These are phyloP conservation scores for Oryza glumipatula DNA, from an alignment of 176 grass and related monocot genomes.

Conservation along the genomic window DNA sequence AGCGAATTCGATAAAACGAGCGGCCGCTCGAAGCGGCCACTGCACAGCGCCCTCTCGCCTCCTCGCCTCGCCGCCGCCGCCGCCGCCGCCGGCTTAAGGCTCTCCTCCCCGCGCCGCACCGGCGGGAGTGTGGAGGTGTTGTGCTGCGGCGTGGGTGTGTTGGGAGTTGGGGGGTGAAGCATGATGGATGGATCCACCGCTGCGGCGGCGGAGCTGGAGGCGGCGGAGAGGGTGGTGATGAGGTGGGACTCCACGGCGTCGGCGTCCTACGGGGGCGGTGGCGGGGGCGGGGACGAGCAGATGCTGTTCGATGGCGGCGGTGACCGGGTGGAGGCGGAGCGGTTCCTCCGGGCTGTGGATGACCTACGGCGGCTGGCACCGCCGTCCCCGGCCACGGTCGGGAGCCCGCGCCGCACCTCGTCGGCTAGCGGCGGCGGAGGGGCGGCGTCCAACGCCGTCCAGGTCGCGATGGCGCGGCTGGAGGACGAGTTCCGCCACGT, in stretches of 20 bases:
- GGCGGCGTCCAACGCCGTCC: conserved; percentile 37
- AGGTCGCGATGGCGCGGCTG: conserved; percentile 73
- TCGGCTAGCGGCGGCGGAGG: not conserved
- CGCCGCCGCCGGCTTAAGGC: not conserved
- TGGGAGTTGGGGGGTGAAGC: not conserved
- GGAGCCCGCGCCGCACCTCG: conserved; percentile 40
- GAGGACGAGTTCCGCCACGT: conserved; percentile 83
- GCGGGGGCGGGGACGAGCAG: conserved; percentile 45
- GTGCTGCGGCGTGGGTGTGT: not conserved
- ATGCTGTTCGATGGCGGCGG: conserved; percentile 53
- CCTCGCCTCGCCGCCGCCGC: conserved; percentile 1
- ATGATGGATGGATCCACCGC: conserved; percentile 83
- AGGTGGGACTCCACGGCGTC: conserved; percentile 59
- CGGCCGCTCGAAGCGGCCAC: not conserved
- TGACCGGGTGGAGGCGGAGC: conserved; percentile 56
- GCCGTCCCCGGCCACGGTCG: conserved; percentile 12
- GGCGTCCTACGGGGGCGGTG: conserved; percentile 43
- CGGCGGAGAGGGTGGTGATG: conserved; percentile 67
- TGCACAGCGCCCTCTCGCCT: not conserved
- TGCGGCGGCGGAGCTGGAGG: conserved; percentile 56
- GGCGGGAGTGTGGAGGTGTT: not conserved
- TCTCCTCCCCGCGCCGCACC: not conserved
- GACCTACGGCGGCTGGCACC: conserved; percentile 56
- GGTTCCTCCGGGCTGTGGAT: conserved; percentile 67
- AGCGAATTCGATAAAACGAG: conserved; percentile 26